These are phyloP conservation scores for Poa annua DNA, from an alignment of 176 grass and related monocot species.

Conservation along the genomic window DNA sequence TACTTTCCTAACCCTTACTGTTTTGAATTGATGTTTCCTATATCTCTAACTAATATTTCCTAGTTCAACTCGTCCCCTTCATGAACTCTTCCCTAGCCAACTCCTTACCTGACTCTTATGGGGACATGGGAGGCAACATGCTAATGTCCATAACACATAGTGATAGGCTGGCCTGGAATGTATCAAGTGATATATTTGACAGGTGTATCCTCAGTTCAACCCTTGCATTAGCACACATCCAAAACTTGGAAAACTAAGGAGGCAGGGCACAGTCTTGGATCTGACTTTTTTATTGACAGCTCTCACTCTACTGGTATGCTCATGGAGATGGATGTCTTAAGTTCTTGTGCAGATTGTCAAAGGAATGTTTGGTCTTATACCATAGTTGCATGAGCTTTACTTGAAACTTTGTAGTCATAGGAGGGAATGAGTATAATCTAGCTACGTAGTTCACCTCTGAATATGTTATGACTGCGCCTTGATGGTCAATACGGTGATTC, in stretches of 20 bases:
- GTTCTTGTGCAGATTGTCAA: neutral
- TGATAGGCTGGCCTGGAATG: neutral
- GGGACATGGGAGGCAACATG: too few relatives aligned
- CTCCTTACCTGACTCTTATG: too few relatives aligned
- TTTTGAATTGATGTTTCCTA: too few relatives aligned
- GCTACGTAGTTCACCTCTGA: neutral
- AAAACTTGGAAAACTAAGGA: neutral
- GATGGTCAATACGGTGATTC: neutral
- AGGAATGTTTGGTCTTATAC: neutral
- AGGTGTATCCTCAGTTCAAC: neutral
- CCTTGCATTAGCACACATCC: neutral
- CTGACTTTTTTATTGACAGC: conserved; percentile 24
- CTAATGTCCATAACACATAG: neutral
- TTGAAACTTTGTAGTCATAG: neutral
- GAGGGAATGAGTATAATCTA: neutral
- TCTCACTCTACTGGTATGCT: neutral
- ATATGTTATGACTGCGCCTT: neutral
- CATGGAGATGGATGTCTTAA: neutral
- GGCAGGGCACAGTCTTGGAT: neutral
- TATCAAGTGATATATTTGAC: neutral
- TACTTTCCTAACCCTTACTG: too few relatives aligned
- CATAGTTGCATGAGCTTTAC: neutral
- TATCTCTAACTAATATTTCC: too few relatives aligned
- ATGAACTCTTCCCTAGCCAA: too few relatives aligned
- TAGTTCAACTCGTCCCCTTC: too few relatives aligned